Evolutionary conservation across 257 asterid genomes (phyloP).

Genomic region (Rhazya stricta): DNA sequence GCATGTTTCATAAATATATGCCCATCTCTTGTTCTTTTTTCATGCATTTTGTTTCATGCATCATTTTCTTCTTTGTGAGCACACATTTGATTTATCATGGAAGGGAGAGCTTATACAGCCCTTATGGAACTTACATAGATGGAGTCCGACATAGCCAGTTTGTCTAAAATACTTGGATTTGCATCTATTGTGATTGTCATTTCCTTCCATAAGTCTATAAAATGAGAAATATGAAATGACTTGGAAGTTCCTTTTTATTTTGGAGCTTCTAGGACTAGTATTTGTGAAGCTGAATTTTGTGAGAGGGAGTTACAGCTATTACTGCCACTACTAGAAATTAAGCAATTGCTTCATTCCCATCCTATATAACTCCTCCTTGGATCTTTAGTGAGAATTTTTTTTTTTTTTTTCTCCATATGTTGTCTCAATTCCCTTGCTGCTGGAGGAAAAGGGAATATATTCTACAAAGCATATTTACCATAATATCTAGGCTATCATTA

Average conservation of each 20-base stretch:
- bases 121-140: no score
- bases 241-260: background rate
- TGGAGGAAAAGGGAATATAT: no score
- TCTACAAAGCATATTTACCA: no score
- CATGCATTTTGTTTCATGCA: background rate
- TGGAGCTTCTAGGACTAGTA: background rate
- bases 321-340: background rate
- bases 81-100: background rate
- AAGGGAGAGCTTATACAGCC: background rate
- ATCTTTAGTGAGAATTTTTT: no score
- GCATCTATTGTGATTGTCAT: background rate
- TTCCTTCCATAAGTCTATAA: background rate
- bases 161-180: background rate
- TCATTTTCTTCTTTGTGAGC: background rate
- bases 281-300: background rate
- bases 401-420: no score
- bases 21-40: background rate
- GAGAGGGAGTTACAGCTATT: background rate
- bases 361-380: background rate
- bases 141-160: no score
- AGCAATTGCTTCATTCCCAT: background rate
- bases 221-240: background rate
- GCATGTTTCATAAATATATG: slow-evolving; percentile 41
- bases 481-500: no score
- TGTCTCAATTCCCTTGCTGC: no score